phyloP scores from a whole-genome alignment of 495 filamentous ascomycete species.

The Terfezia claveryi region DNA sequence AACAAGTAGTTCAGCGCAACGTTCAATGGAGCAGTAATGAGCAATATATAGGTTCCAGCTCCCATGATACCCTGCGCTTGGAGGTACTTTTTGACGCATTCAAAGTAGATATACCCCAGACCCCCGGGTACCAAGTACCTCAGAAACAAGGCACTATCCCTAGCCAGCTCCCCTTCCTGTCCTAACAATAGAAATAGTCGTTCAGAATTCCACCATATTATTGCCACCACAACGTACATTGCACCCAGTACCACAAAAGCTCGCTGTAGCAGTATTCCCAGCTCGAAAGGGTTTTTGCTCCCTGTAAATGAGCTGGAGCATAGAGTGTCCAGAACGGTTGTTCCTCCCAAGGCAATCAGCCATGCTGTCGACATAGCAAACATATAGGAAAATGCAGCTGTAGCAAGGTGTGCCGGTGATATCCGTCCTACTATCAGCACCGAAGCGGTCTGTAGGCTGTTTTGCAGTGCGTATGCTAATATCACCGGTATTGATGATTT shows the following conservation, averaged over 20 bases:
- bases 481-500: constrained; percentile 60
- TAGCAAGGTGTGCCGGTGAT: constrained; percentile 60
- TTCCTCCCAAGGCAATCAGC: constrained; percentile 81
- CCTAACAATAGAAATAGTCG: constrained; percentile 37
- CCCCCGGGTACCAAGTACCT: constrained; percentile 42
- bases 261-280: constrained; percentile 47
- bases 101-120: constrained; percentile 51
- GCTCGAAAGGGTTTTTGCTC: constrained; percentile 45
- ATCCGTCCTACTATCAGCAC: constrained; percentile 66
- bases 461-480: constrained; percentile 72
- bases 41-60: constrained; percentile 41
- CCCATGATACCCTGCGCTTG: constrained; percentile 51
- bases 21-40: constrained; percentile 45
- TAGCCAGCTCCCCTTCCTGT: constrained; percentile 37
- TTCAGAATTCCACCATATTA: constrained; percentile 36
- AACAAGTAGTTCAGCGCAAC: constrained; percentile 44
- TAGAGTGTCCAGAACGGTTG: constrained; percentile 52
- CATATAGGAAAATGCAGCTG: constrained; percentile 79
- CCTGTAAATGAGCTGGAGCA: constrained; percentile 56
- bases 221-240: constrained; percentile 38
- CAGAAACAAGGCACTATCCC: constrained; percentile 42
- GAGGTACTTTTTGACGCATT: constrained; percentile 47
- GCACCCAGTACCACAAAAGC: constrained; percentile 44
- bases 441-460: constrained; percentile 66
- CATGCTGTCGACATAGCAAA: constrained; percentile 82